A percentile compares a stretch with the other conserved stretches of the same genome.
phyloP scores from a whole-genome alignment of 805 yeast genomes.

The Candida peoriensis region DNA sequence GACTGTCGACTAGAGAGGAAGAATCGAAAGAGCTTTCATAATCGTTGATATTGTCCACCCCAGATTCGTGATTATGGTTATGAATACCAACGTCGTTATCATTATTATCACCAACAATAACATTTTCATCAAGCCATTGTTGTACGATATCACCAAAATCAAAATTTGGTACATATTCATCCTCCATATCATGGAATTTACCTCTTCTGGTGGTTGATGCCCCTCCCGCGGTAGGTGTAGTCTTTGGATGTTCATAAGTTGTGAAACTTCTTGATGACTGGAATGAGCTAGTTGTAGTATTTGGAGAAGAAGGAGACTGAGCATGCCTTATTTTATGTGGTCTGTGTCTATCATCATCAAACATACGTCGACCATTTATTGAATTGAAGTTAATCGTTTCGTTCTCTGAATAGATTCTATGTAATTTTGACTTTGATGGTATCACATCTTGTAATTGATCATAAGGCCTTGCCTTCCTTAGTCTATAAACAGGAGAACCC shows the following conservation, averaged over 20 bases:
- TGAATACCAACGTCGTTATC: too few species aligned
- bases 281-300: slow-evolving; percentile 3
- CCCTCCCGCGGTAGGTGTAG: slow-evolving; percentile 12
- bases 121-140: slow-evolving; percentile 38
- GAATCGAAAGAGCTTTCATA: slow-evolving; percentile 14
- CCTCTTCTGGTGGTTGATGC: not conserved
- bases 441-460: slow-evolving; percentile 19
- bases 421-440: slow-evolving; percentile 27
- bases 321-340: slow-evolving; percentile 26
- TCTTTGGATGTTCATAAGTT: slow-evolving; percentile 15
- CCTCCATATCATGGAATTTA: slow-evolving; percentile 47
- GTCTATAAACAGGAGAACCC: slow-evolving; percentile 7
- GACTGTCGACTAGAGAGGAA: slow-evolving; percentile 10
- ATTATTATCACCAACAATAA: slow-evolving; percentile 4
- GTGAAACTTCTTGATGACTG: slow-evolving; percentile 12
- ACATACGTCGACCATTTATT: slow-evolving; percentile 47
- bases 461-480: slow-evolving; percentile 20
- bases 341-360: slow-evolving; percentile 48
- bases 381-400: slow-evolving; percentile 57
- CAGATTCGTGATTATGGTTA: too few species aligned
- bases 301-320: slow-evolving; percentile 4
- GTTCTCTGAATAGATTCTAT: slow-evolving; percentile 59
- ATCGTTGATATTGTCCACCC: too few species aligned
- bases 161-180: slow-evolving; percentile 73
- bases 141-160: slow-evolving; percentile 47